Conservation (phyloP, 306 rosid species). For the Neltuma alba region DNA sequence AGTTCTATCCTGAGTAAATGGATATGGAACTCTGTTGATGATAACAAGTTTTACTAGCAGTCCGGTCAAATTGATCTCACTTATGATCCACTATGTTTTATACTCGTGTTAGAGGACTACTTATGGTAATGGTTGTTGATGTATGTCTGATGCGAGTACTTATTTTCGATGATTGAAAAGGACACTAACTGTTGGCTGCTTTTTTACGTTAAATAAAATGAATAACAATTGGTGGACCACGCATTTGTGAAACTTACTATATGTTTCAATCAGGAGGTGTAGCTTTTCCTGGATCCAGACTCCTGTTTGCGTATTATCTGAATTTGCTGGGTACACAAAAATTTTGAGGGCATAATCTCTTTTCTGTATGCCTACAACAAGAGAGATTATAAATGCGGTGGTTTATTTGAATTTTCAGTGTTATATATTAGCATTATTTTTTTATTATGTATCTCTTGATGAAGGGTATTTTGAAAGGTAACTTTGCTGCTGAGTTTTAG, state of each 20-base stretch:
- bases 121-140: constrained; percentile 3
- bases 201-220: not conserved
- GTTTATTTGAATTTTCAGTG: not conserved
- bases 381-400: not conserved
- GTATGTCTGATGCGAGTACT: not conserved
- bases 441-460: constrained; percentile 1
- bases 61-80: constrained; percentile 21
- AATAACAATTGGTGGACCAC: constrained; percentile 3
- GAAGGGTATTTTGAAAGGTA: constrained; percentile 29
- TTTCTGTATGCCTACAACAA: not conserved
- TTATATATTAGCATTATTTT: constrained; percentile 11
- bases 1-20: constrained; percentile 7
- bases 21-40: constrained; percentile 25
- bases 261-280: constrained; percentile 17
- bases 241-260: constrained; percentile 2
- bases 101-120: not conserved
- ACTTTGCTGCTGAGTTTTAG: constrained; percentile 12
- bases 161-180: constrained; percentile 13
- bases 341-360: constrained; percentile 5
- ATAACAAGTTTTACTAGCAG: constrained; percentile 11
- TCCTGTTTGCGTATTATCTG: not conserved
- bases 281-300: constrained; percentile 19
- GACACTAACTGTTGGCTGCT: constrained; percentile 4
- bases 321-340: constrained; percentile 14
- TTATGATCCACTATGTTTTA: constrained; percentile 18